Percentiles rank a stretch among this genome's conserved stretches.
These are phyloP conservation scores for Tuber calosporum DNA, from an alignment of 495 filamentous ascomycete species.

Conservation along the genomic window DNA sequence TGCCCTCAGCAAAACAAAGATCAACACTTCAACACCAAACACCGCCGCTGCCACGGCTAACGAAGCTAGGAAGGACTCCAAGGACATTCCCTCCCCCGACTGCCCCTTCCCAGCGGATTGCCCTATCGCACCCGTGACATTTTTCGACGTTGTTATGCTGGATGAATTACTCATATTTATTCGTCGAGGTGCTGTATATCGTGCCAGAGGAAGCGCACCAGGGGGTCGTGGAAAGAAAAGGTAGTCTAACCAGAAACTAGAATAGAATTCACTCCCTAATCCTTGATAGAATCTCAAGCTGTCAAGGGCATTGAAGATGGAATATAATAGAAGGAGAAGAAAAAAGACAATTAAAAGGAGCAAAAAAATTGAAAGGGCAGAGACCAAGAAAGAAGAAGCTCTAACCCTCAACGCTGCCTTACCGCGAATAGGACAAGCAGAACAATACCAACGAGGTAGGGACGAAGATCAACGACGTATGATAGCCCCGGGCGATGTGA, in stretches of 20 bases:
- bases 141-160: conserved; percentile 2
- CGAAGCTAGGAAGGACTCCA: conserved; percentile 67
- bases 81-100: conserved; percentile 49
- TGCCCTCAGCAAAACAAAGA: conserved; percentile 70
- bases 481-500: background rate
- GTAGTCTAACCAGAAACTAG: background rate
- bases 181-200: background rate
- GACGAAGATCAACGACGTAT: conserved; percentile 1
- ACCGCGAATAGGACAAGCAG: background rate
- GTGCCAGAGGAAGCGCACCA: background rate
- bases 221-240: background rate
- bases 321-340: background rate
- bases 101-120: conserved; percentile 43
- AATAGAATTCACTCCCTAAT: background rate
- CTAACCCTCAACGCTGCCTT: background rate
- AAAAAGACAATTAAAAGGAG: background rate
- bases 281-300: conserved; percentile 2
- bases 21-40: conserved; percentile 67
- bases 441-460: background rate
- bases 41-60: conserved; percentile 61
- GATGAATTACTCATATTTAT: conserved; percentile 2
- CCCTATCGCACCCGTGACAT: background rate
- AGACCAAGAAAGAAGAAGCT: background rate
- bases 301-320: background rate
- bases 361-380: background rate